A percentile compares a stretch with the other conserved stretches of the same genome.
Conservation (phyloP, 1,284 basidiomycete genomes). For the Cystobasidium pallidum region DNA sequence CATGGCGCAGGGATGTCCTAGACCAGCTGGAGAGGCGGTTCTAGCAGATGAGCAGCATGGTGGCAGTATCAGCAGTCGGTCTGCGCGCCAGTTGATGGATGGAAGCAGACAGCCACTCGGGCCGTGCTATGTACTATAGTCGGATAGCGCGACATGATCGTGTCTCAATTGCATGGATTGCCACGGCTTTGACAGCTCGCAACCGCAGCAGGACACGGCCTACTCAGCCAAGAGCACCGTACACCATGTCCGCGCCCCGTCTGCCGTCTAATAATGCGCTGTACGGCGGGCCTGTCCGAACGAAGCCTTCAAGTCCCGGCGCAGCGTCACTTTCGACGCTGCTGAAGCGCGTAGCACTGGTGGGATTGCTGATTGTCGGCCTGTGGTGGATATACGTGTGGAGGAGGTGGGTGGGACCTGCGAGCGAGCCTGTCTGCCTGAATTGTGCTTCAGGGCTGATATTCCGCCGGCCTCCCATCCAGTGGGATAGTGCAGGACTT, state of each 20-base stretch:
- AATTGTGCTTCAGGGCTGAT: no score
- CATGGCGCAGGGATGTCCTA: not conserved
- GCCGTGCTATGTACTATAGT: no score
- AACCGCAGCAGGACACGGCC: not conserved
- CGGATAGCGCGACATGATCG: not conserved
- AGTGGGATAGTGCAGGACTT: conserved; percentile 44
- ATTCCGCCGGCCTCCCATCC: no score
- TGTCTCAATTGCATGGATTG: not conserved
- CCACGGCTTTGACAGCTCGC: not conserved
- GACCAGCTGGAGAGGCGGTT: not conserved
- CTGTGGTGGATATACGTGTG: conserved; percentile 44
- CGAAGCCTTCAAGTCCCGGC: conserved; percentile 34
- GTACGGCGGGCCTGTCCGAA: conserved; percentile 8
- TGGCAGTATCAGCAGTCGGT: no score
- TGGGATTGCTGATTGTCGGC: conserved; percentile 26
- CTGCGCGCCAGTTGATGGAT: no score
- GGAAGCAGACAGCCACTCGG: not conserved
- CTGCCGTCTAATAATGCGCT: conserved; percentile 30
- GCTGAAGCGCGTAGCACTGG: conserved; percentile 34
- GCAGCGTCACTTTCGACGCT: conserved; percentile 32
- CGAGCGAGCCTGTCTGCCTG: not conserved
- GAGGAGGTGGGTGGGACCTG: conserved; percentile 26
- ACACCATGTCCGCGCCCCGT: conserved; percentile 20
- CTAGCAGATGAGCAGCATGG: not conserved
- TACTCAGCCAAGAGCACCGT: not conserved